Evolutionary conservation across 108 stramenopile genomes (phyloP).

Genomic region (Skeletonema costatum): DNA sequence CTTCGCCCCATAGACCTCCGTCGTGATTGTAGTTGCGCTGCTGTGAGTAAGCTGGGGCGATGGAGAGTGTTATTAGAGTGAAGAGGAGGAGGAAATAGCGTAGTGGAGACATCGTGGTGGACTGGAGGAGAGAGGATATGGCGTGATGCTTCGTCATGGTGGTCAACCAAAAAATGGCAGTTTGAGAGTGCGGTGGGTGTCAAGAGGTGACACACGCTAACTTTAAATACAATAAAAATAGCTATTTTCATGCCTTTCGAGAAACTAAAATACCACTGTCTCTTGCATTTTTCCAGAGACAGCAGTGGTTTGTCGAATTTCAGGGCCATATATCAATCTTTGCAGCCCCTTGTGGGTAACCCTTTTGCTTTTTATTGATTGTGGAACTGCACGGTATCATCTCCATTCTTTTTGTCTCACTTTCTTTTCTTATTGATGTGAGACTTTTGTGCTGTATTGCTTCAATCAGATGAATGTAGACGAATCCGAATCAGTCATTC

Average conservation of each 20-base stretch:
- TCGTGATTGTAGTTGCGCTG: slow-evolving; percentile 16
- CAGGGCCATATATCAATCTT: slow-evolving; percentile 60
- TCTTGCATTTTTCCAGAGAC: slow-evolving; percentile 84
- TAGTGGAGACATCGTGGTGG: background rate
- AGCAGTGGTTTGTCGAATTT: slow-evolving; percentile 56
- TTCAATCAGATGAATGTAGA: no score
- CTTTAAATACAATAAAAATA: slow-evolving; percentile 18
- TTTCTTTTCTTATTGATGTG: background rate
- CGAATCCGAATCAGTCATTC: no score
- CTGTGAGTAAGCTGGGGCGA: background rate
- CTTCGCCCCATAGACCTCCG: slow-evolving; percentile 31
- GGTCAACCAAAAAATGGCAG: no score
- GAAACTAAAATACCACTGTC: slow-evolving; percentile 69
- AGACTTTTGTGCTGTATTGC: background rate
- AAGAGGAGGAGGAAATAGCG: background rate
- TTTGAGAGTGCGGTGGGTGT: background rate
- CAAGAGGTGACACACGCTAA: background rate
- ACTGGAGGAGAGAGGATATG: background rate
- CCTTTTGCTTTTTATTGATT: slow-evolving; percentile 19
- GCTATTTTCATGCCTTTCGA: slow-evolving; percentile 35
- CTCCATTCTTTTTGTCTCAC: background rate
- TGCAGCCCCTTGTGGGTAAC: slow-evolving; percentile 59
- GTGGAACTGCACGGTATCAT: background rate
- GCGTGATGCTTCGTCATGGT: no score
- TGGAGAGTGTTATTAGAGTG: background rate